Evolutionary conservation across 176 grass and related monocot species (phyloP), one percentile per base, ranked within the genome.

Genomic region (Saccharum spontaneum): DNA sequence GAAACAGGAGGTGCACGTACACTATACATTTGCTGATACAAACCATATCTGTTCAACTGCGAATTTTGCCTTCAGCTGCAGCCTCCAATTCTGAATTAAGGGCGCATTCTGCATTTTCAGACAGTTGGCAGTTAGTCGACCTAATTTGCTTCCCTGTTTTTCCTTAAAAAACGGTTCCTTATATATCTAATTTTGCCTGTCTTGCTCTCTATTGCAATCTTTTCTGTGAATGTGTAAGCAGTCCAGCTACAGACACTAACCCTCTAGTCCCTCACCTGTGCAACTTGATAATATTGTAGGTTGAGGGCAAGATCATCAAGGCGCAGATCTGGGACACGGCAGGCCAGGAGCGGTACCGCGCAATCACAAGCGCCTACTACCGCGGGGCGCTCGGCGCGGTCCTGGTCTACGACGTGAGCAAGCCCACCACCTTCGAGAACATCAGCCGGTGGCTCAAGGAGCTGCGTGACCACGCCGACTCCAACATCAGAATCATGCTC

Each of bases 311-410:
- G 92, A 90, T 92, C 84, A 94, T 97, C 85, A 97, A 97, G 84
- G 92, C 94, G 0, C 94, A 97, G 83, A 97, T 97, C 68, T 97
- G 94, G 94, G 94, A 97, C 83, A 97, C 94, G 0, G 92, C 94
- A 12, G 94, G 94, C 7, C 94, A 97, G 26, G 92, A 97, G 90
- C 73, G 94, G 22, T 97, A 97, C 69, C 41, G 94, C 41, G 94
- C 94, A 17, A 97, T 97, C 79, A 97, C 94, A 0, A 94, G 94
- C 4, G 94, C 94, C 15, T 97, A 97, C 90, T 97, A 97, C 79
- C 94, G 94, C 0, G 94, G 94, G 26, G 94, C 94, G 6, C 94
- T 97, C 1, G 94, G 94, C 20, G 94, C 94, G 1, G 89, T 97
- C 20, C 79, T 97, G 3, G 94, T 97, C 3, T 97, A 94, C 4